Evolutionary conservation across 306 rosid species (phyloP), one percentile per base, ranked within the genome.

Genomic region (Prunus campanulata): DNA sequence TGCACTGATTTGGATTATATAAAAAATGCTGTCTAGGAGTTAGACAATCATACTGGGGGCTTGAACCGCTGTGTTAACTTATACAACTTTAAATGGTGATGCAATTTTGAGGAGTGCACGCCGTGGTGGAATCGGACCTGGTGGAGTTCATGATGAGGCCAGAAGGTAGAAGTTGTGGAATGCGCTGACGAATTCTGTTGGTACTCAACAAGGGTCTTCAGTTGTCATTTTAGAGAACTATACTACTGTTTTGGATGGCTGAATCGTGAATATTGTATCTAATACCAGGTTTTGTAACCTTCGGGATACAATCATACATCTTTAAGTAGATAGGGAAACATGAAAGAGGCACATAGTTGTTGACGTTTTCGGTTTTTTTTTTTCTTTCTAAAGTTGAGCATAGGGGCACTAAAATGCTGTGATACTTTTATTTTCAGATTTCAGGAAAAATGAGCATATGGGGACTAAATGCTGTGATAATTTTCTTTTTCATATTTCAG

Each of bases 1-100:
- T 83, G 82, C 75, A 56, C 79, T 18, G 92, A 89, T 74, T 66
- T 82, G 22, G 91, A 88, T 27, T 76, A 86, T 78, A 77, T 72
- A 68, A 61, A 62, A 62, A 55, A n/a, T 50, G 67, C 44, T 49
- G 74, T 39, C 13, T n/a, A 16, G 57, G 66, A 72, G 69, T 74
- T 24, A 16, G 64, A 68, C 51, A 22, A 68, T 47, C 54, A 22
- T 72, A 70, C 32, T 61, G 19, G 66, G 78, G 75, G 60, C 75
- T 74, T 64, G 81, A 75, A 55, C 78, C 75, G 46, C 64, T 57
- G 82, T 67, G 32, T 11, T 66, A 60, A 61, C 60, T 66, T 19
- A 24, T 22, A 42, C 73, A 70, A 18, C 47, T 16, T 15, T 16
- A 5, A 72, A 24, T 8, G 42, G 77, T 32, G 52, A 18, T 72